Percentiles rank a stretch among this genome's conserved stretches.
phyloP scores from a whole-genome alignment of 2,329 filamentous ascomycete species.

The Chrysoporthe deuterocubensis region DNA sequence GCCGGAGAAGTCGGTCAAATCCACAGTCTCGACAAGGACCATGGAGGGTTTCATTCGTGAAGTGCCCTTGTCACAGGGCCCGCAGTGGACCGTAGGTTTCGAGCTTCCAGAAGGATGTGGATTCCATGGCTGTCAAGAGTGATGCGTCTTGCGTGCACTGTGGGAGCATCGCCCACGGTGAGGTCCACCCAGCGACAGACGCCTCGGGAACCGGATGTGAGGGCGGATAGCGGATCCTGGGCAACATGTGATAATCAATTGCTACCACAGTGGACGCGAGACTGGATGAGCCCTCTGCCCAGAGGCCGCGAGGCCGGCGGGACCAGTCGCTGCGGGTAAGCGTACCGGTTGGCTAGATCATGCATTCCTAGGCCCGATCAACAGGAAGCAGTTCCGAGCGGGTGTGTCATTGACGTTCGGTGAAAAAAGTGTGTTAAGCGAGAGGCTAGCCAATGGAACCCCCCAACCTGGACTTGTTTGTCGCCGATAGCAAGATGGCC shows the following conservation, averaged over 20 bases:
- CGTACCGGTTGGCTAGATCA: conserved; percentile 23
- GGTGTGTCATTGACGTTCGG: conserved; percentile 20
- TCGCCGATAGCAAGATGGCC: conserved; percentile 3
- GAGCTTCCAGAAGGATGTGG: conserved; percentile 20
- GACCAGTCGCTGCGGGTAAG: conserved; percentile 13
- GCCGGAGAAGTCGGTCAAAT: not conserved
- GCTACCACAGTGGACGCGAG: not conserved
- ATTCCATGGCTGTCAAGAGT: not conserved
- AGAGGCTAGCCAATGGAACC: conserved; percentile 16
- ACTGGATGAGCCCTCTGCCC: not conserved
- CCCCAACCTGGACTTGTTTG: conserved; percentile 12
- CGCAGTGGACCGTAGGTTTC: not conserved
- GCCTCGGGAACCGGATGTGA: conserved; percentile 12
- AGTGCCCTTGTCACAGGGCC: not conserved
- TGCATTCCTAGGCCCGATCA: conserved; percentile 11
- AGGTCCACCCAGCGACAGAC: not conserved
- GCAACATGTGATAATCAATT: conserved; percentile 16
- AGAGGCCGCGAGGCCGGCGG: not conserved
- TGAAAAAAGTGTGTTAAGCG: conserved; percentile 15
- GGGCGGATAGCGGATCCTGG: not conserved
- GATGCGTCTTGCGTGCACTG: conserved; percentile 1
- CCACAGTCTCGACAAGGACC: not conserved
- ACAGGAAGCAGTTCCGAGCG: conserved; percentile 25
- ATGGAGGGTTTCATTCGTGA: conserved; percentile 2
- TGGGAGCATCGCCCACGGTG: not conserved